These are phyloP conservation scores for Nemania sp. DNA, from an alignment of 2,329 filamentous ascomycete species.

Conservation along the genomic window DNA sequence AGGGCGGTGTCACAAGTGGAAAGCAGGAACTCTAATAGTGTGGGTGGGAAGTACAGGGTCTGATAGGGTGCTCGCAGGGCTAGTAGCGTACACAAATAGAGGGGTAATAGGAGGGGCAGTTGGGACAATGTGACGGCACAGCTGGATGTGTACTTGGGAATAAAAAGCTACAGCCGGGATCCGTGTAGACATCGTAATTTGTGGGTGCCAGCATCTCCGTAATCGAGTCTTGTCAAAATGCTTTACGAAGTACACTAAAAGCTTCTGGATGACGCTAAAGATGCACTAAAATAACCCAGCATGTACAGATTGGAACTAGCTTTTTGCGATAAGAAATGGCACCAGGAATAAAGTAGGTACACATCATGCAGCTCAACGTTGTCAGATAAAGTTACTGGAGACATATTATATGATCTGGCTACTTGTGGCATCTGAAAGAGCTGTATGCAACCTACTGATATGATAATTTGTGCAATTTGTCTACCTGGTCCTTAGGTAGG, in stretches of 20 bases:
- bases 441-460: too few species aligned
- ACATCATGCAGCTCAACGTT: too few species aligned
- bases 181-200: constrained; percentile 11
- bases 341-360: too few species aligned
- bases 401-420: too few species aligned
- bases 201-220: constrained; percentile 9
- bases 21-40: constrained; percentile 9
- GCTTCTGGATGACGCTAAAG: constrained; percentile 18
- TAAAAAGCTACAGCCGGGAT: constrained; percentile 5
- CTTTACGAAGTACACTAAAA: constrained; percentile 2
- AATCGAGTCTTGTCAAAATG: neutral
- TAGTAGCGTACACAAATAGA: constrained; percentile 23
- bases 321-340: neutral
- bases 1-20: constrained; percentile 5
- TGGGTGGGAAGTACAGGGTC: constrained; percentile 16
- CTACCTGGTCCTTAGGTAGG: too few species aligned
- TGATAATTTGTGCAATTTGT: too few species aligned
- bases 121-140: constrained; percentile 11
- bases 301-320: constrained; percentile 16
- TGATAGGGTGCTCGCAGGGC: constrained; percentile 11
- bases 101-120: constrained; percentile 25
- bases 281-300: too few species aligned
- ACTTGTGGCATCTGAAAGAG: too few species aligned
- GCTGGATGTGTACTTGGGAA: constrained; percentile 8
- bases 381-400: too few species aligned